Conservation (phyloP, 768 basidiomycete genomes). For the Rubroboletus pulcherrimus region DNA sequence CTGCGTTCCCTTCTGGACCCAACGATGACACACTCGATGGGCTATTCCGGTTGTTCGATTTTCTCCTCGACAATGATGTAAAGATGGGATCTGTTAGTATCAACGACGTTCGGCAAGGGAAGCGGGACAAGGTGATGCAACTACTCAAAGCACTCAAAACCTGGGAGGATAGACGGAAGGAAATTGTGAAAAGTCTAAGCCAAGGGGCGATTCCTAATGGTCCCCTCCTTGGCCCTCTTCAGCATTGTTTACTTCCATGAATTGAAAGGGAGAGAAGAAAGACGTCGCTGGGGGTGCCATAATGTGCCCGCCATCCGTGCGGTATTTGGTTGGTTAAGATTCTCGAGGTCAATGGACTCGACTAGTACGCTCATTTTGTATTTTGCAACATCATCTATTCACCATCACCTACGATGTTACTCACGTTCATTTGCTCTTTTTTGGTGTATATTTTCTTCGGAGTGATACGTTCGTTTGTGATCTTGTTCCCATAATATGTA, state of each 20-base stretch:
- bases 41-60: constrained; percentile 87
- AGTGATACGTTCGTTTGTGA: constrained; percentile 5
- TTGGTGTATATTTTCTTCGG: constrained; percentile 1
- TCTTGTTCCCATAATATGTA: not conserved
- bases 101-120: constrained; percentile 85
- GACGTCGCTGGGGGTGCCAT: not conserved
- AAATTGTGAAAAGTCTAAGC: constrained; percentile 52
- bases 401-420: not conserved
- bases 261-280: not conserved
- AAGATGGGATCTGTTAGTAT: constrained; percentile 91
- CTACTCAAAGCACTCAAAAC: constrained; percentile 69
- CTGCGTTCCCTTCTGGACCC: constrained; percentile 65
- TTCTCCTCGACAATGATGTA: constrained; percentile 86
- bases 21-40: constrained; percentile 83
- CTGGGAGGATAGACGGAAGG: constrained; percentile 76
- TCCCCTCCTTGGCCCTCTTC: not conserved
- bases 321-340: constrained; percentile 2
- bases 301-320: not conserved
- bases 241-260: not conserved
- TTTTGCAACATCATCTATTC: constrained; percentile 9
- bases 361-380: constrained; percentile 19
- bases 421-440: constrained; percentile 2
- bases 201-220: constrained; percentile 25
- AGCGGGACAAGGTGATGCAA: constrained; percentile 76
- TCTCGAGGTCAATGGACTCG: constrained; percentile 13